Evolutionary conservation across 2,329 filamentous ascomycete species (phyloP).

Genomic region (Cordyceps farinosa): DNA sequence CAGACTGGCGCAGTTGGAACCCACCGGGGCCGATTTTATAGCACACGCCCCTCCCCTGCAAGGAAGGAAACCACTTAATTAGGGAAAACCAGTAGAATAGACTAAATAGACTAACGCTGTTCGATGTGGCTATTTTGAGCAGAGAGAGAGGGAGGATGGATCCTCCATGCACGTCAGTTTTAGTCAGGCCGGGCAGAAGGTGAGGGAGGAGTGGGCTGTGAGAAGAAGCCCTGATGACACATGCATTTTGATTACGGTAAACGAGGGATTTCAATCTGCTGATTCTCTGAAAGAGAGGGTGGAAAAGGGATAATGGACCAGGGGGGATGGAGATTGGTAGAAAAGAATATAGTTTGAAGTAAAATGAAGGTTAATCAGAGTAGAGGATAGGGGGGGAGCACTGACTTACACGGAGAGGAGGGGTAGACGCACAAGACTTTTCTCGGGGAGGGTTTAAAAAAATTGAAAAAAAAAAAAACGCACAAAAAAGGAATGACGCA

Average conservation of each 20-base stretch:
- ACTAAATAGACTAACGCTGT: not conserved
- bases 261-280: not conserved
- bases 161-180: constrained; percentile 16
- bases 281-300: not conserved
- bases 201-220: not conserved
- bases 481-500: constrained; percentile 3
- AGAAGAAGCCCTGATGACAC: not conserved
- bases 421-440: not conserved
- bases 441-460: not conserved
- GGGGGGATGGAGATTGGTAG: not conserved
- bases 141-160: not conserved
- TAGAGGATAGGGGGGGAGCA: not conserved
- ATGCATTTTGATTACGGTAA: not conserved
- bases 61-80: not conserved
- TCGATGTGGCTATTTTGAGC: constrained; percentile 1
- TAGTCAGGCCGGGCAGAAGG: constrained; percentile 7
- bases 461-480: not conserved
- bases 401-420: constrained; percentile 1
- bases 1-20: not conserved
- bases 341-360: not conserved
- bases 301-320: too few relatives aligned
- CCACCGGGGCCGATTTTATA: not conserved
- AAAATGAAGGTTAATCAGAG: constrained; percentile 6
- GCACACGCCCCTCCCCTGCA: constrained; percentile 4
- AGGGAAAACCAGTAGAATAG: not conserved